Evolutionary conservation across 345 rosid species (phyloP), one percentile per base, ranked within the genome.

Genomic region (Citrus glauca): DNA sequence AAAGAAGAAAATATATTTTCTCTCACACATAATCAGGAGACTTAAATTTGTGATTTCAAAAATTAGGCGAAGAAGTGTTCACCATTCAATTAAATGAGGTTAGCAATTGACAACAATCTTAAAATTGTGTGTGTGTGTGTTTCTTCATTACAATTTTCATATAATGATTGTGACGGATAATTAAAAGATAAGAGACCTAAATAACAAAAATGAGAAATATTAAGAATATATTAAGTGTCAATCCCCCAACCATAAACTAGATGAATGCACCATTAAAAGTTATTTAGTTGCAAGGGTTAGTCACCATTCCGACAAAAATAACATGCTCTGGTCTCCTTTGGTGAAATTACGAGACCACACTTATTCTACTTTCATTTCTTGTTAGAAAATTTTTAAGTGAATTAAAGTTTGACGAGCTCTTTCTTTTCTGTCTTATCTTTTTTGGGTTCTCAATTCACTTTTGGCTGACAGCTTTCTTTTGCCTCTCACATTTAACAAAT

Each of bases 401-500:
- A 40, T 8, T 20, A 60, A 73, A 25, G 60, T 53, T 66, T 66
- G 62, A 66, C 55, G 1, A 64, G 73, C 61, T 79, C 40, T 74
- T 82, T 25, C 53, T 71, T 77, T 70, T n/a, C 53, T 59, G 48
- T 24, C 55, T 48, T 57, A 32, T 50, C 27, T 33, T 61, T 17
- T 30, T 27, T 13, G 37, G 62, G 55, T 35, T 33, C 17, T 56
- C 59, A 72, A 35, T 67, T 74, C 64, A 56, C 79, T 78, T 78
- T 70, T 59, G 68, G 50, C 33, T 8, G 77, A 27, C 82, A 78
- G 71, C 77, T 37, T 71, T 9, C 6, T 66, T 63, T 30, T 24
- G 57, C 7, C 20, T 50, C 80, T 80, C 85, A 74, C 76, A 64
- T 74, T 82, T 74, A 77, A 75, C 81, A 69, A 75, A 75, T 68